Evolutionary conservation across 148 eudicot genomes (phyloP).

Genomic region (Vaccinium darrowii): DNA sequence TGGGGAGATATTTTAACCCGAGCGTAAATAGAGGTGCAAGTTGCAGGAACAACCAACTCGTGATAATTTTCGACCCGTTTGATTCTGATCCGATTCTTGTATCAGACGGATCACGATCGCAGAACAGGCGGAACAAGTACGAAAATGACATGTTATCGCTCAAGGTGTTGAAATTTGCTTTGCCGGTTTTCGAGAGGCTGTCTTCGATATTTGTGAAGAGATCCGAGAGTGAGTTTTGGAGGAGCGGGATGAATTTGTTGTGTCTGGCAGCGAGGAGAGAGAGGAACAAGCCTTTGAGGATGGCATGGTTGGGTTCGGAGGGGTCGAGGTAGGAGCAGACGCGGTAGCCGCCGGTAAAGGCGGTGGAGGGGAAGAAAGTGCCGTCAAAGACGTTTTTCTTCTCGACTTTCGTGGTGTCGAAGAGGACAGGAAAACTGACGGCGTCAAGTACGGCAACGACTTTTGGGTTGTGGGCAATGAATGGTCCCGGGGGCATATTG

Average conservation of each 20-base stretch:
- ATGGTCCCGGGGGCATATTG: conserved; percentile 80
- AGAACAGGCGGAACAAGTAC: conserved; percentile 41
- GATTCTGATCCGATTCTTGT: conserved; percentile 29
- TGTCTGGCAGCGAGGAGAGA: conserved; percentile 29
- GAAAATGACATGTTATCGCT: conserved; percentile 45
- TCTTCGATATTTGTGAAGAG: conserved; percentile 41
- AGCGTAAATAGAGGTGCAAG: conserved; percentile 43
- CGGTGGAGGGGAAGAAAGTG: conserved; percentile 58
- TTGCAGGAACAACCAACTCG: conserved; percentile 45
- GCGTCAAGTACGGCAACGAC: conserved; percentile 65
- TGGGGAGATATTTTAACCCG: conserved; percentile 44
- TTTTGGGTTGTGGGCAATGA: conserved; percentile 42
- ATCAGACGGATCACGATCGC: conserved; percentile 30
- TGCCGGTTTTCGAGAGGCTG: conserved; percentile 23
- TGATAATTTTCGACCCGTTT: conserved; percentile 33
- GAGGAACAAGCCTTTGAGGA: conserved; percentile 36
- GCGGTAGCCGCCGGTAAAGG: conserved; percentile 57
- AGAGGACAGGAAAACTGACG: conserved; percentile 51
- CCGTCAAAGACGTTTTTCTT: conserved; percentile 59
- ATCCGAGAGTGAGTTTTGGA: conserved; percentile 21
- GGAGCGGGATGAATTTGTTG: conserved; percentile 31
- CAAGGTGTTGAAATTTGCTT: conserved; percentile 31
- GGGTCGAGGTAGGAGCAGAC: conserved; percentile 62
- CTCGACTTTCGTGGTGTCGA: conserved; percentile 65
- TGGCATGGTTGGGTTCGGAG: conserved; percentile 47